phyloP scores from a whole-genome alignment of 257 asterid species.

The Verbascum thapsus region DNA sequence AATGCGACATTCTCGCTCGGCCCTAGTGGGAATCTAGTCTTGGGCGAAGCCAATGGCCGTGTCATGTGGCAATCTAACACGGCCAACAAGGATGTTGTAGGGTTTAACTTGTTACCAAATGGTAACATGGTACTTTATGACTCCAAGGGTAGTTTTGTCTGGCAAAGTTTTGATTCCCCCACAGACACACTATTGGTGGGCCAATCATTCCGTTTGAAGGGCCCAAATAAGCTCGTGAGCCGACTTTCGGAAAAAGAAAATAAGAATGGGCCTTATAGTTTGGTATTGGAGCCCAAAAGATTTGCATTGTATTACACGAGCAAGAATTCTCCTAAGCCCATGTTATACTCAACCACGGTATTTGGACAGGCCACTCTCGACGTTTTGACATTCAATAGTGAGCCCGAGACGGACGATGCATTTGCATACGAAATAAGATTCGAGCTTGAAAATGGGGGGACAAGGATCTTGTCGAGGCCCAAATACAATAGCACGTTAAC shows the following conservation, averaged over 20 bases:
- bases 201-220: slow-evolving; percentile 29
- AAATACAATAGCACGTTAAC: slow-evolving; percentile 45
- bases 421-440: slow-evolving; percentile 21
- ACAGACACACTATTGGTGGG: slow-evolving; percentile 38
- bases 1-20: slow-evolving; percentile 37
- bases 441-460: background rate
- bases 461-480: slow-evolving; percentile 25
- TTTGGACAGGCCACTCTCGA: background rate
- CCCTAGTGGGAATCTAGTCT: slow-evolving; percentile 33
- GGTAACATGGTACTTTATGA: slow-evolving; percentile 44
- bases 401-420: slow-evolving; percentile 14
- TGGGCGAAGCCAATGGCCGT: slow-evolving; percentile 38
- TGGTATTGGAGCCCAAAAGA: slow-evolving; percentile 34
- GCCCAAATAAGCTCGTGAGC: slow-evolving; percentile 37
- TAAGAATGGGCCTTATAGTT: slow-evolving; percentile 30
- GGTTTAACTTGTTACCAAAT: slow-evolving; percentile 31
- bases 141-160: slow-evolving; percentile 32
- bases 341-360: slow-evolving; percentile 23
- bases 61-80: slow-evolving; percentile 41
- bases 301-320: slow-evolving; percentile 29
- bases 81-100: slow-evolving; percentile 33
- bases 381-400: slow-evolving; percentile 22
- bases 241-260: slow-evolving; percentile 25
- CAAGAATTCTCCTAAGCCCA: slow-evolving; percentile 21
- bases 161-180: slow-evolving; percentile 47